Base-by-base conservation (phyloP, 139 green algal species). In the Medakamo hakoo region DNA sequence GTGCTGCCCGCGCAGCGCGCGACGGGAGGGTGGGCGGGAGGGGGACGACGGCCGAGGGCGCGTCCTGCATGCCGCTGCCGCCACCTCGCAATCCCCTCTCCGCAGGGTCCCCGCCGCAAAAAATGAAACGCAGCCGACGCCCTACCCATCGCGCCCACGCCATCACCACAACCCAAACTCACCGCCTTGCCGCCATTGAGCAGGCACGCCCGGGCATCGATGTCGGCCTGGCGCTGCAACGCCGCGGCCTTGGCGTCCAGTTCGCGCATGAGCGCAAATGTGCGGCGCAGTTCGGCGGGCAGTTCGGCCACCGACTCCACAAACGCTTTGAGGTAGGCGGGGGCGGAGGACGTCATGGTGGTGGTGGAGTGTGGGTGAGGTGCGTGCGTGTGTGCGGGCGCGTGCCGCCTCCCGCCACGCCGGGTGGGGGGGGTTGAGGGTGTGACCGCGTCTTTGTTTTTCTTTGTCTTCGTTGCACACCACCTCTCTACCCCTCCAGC, bases 201-300 rank as follows among this genome's bases (percentile, higher is more conserved):
- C 62, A 2, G 57, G 49, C 23, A 68, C 56, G 61, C 28, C 18
- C 63, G 4, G n/a, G 55, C 65, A n/a, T 84, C 72, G 23, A 66
- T 69, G n/a, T 86, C 73, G 0, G 82, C 23, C 28, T 72, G 59
- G 19, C 67, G 48, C 31, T 86, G 75, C 19, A 89, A 65, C 4
- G 32, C 4, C 1, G 55, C 57, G 0, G 72, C 64, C 14, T 72
- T 68, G 49, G 80, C 71, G 48, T 90, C 83, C 25, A 90, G 64
- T 67, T 90, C 82, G 2, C 73, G 67, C 55, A 90, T 78, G 2
- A 82, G 65, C 24, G 62, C 64, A 48, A 90, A 83, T n/a, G 68
- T 62, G 4, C 83, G 74, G 16, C 72, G 31, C 29, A 90, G 68
- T 62, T 88, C 72, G 5, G 68, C 65, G 1, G 83, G 83, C 27